Conservation (phyloP, 441 rosid genomes). For the Adansonia grandidieri region DNA sequence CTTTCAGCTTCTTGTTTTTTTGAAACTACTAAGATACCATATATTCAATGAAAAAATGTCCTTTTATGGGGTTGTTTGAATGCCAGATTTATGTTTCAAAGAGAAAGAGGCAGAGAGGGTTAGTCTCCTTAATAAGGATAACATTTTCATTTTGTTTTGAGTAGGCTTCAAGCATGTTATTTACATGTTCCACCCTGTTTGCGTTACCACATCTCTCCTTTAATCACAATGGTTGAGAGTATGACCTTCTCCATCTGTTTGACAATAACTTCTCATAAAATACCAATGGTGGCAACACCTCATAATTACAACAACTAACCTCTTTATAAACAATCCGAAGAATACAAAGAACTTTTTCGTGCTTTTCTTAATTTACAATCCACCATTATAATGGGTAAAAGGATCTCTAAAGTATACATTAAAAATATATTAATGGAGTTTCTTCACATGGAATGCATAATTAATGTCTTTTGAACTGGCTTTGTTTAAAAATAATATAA, state of each 20-base stretch:
- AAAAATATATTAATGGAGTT: neutral
- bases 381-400: neutral
- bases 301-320: neutral
- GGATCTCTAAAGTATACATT: neutral
- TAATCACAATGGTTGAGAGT: neutral
- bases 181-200: neutral
- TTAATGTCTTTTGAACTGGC: conserved; percentile 13
- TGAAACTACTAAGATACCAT: neutral
- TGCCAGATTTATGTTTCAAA: neutral
- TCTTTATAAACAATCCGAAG: neutral
- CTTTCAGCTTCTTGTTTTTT: neutral
- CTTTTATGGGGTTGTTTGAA: neutral
- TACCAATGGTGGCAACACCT: neutral
- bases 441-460: conserved; percentile 21
- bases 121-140: neutral
- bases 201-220: conserved; percentile 10
- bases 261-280: neutral
- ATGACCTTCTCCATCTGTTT: neutral
- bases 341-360: neutral
- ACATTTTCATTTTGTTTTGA: neutral
- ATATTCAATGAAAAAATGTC: neutral
- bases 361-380: conserved; percentile 30
- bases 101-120: neutral
- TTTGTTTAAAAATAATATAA: conserved; percentile 11
- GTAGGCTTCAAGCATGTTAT: conserved; percentile 17